Base-by-base conservation (phyloP, 164 flowering plant genomes). In the Nelumbo lutea region DNA sequence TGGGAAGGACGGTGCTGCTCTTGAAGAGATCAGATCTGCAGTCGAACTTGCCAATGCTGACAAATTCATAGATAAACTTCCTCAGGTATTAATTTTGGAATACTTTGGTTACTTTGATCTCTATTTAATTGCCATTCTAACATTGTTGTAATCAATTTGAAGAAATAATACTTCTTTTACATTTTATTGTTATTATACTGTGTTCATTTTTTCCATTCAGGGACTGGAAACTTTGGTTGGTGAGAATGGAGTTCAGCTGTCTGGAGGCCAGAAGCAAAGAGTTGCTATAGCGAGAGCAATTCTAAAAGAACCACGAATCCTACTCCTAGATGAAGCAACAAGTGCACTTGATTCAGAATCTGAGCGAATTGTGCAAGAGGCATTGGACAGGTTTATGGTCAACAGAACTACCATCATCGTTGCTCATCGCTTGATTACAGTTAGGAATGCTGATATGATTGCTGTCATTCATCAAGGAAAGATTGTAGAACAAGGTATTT, bases 281-380 rank as follows among this genome's bases (percentile, higher is more conserved):
- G 27, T 27, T 27, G 27, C 27, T 27, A 27, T 27, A 27, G 27
- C 27, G 27, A 27, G 27, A 27, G 27, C 27, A 27, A 27, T 27
- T 27, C 27, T 27, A 27, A 27, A 27, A 27, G 27, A 27, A 27
- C 27, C 27, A 27, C 27, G 27, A 27, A 27, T 27, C 27, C 27
- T 27, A 27, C 27, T 27, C 27, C 27, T 27, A 27, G 27, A 27
- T 27, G 27, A 27, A 27, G 27, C 27, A 27, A 27, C 27, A 27
- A 27, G 27, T 27, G 27, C 85, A 57, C 76, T 84, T 42, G 87
- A 84, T 66, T 75, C 85, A 45, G 87, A 84, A 70, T 84, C 85
- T n/a, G 85, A 84, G 75, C 75, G 77, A 47, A 47, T 84, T 6
- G 87, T 84, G 56, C 85, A 84, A 64, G 82, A 82, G 67, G 85